Evolutionary conservation across 2,329 filamentous ascomycete species (phyloP), one percentile per base, ranked within the genome.

Genomic region (Setomelanomma holmii): DNA sequence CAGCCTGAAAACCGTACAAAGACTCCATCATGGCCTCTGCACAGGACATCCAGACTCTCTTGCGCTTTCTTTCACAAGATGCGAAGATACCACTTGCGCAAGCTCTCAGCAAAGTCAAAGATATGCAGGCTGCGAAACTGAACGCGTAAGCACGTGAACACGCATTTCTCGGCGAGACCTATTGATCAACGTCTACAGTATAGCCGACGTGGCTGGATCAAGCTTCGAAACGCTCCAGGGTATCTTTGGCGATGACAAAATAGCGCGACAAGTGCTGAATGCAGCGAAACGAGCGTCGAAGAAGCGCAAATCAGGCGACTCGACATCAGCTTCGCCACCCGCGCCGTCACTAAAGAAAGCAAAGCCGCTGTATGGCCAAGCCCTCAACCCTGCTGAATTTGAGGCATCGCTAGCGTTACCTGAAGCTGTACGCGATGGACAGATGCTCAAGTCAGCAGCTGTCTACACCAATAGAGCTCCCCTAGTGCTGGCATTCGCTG

Each of bases 381-480:
- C 65, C 7, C 60, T 65, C 16, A 68, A 68, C 33, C 82, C 86
- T 0, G 80, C 82, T 12, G 83, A 88, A 43, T 75, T 88, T 1
- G 89, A 92, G 69, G 78, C 76, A 5, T 85, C 86, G 0, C 77
- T 91, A 5, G 77, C 76, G 6, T 75, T 92, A 1, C 86, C 88
- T 0, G 61, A 66, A 1, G 72, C 85, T 2, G 77, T 77, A 6
- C 75, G 76, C 22, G 80, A 86, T 40, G 86, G 89, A 61, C 80
- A 84, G 1, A 75, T 80, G 6, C 84, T 96, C 4, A 77, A 79
- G 12, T 72, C 76, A 1, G 84, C 84, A 1, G 77, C 79, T 0
- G 62, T 96, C 1, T 78, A 87, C 55, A 95, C 90, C 0, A 96
- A 96, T 66, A 82, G 92, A 34, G 91, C 92, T 2, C 91, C 92